These are phyloP conservation scores for Hydnomerulius pinastri DNA, from an alignment of 768 basidiomycete genomes.

Conservation along the genomic window DNA sequence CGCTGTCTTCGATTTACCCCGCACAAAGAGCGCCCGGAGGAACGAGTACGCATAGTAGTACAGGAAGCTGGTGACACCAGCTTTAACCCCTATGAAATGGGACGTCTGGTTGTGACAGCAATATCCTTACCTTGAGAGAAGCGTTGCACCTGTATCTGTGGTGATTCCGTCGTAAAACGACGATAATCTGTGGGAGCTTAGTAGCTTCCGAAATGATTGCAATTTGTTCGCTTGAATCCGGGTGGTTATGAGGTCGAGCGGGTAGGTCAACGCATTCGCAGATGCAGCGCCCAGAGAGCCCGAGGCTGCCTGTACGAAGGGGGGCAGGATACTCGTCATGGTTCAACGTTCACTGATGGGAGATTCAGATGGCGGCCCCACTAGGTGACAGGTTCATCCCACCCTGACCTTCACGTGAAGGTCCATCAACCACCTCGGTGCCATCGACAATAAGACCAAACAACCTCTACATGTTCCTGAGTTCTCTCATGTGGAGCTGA, in stretches of 20 bases:
- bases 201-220: conserved; percentile 16
- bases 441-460: too few species aligned
- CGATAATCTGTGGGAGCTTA: conserved; percentile 41
- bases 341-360: conserved; percentile 3
- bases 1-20: conserved; percentile 27
- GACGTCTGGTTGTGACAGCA: too few species aligned
- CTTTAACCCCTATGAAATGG: not conserved
- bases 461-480: too few species aligned
- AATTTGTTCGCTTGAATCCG: conserved; percentile 39
- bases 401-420: too few species aligned
- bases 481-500: too few species aligned
- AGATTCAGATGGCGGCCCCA: too few species aligned
- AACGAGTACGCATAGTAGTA: conserved; percentile 62
- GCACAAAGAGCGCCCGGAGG: conserved; percentile 43
- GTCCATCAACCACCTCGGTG: too few species aligned
- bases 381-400: too few species aligned
- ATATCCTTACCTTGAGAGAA: conserved; percentile 51
- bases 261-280: conserved; percentile 55
- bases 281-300: conserved; percentile 57
- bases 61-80: conserved; percentile 44
- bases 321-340: conserved; percentile 63
- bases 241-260: conserved; percentile 59
- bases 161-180: conserved; percentile 54
- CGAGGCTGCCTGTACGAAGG: conserved; percentile 58
- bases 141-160: conserved; percentile 54